phyloP scores from a whole-genome alignment of 164 flowering plant genomes.

The Macadamia tetraphylla region DNA sequence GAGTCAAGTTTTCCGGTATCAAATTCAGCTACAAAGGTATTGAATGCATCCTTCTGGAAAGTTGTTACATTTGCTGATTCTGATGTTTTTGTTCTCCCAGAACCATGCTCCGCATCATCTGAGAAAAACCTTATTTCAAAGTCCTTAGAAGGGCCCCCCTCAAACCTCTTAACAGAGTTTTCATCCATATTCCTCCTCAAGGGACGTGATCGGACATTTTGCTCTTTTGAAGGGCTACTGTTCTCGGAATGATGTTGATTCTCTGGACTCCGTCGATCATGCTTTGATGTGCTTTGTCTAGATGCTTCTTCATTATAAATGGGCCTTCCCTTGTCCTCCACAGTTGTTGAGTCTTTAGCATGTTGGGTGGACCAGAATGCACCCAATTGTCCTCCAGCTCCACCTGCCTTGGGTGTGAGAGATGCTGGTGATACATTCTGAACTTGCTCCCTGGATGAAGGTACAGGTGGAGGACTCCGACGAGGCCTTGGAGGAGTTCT shows the following conservation, averaged over 20 bases:
- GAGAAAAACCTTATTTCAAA: constrained; percentile 46
- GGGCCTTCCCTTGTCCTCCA: constrained; percentile 41
- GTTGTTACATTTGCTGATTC: constrained; percentile 28
- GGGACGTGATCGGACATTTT: constrained; percentile 17
- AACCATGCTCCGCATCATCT: constrained; percentile 23
- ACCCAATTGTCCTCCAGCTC: constrained; percentile 53
- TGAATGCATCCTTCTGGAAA: constrained; percentile 51
- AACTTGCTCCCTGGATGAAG: constrained; percentile 43
- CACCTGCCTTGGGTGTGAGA: constrained; percentile 26
- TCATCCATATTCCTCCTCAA: constrained; percentile 26
- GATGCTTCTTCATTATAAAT: constrained; percentile 56
- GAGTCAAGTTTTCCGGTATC: constrained; percentile 48
- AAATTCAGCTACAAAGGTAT: constrained; percentile 80
- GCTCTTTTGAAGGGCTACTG: constrained; percentile 28
- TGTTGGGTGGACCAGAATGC: constrained; percentile 92
- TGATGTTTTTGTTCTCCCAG: constrained; percentile 30
- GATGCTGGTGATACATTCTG: constrained; percentile 28
- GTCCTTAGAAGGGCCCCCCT: constrained; percentile 37
- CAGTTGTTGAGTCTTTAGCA: constrained; percentile 42
- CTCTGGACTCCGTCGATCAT: constrained; percentile 24
- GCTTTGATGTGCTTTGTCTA: constrained; percentile 21
- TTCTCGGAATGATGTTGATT: constrained; percentile 20
- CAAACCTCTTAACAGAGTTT: constrained; percentile 22
- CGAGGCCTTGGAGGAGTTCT: constrained; percentile 57
- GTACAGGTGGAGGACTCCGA: constrained; percentile 84